These are phyloP conservation scores for Fraxinus baroniana DNA, from an alignment of 305 asterid species.

Conservation along the genomic window DNA sequence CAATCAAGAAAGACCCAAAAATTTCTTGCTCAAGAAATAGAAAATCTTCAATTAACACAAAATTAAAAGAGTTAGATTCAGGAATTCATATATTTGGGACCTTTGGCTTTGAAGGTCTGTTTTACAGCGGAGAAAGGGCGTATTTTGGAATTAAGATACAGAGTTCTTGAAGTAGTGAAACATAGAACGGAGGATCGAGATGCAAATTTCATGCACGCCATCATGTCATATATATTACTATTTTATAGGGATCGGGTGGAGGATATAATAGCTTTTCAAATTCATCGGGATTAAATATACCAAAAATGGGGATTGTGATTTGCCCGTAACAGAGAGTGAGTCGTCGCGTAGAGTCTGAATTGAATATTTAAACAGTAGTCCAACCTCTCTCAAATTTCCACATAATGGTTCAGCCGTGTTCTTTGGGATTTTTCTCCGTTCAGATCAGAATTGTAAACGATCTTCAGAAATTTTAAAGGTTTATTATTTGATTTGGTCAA, in stretches of 20 bases:
- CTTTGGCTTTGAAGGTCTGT: slow-evolving; percentile 17
- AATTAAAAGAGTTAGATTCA: neutral
- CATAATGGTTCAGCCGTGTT: too few species aligned
- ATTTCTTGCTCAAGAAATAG: neutral
- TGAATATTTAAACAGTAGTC: too few species aligned
- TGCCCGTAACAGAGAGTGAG: neutral
- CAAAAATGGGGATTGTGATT: neutral
- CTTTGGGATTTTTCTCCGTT: too few species aligned
- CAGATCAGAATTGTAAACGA: too few species aligned
- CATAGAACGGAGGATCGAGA: neutral
- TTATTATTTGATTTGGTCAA: too few species aligned
- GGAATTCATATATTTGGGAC: slow-evolving; percentile 12
- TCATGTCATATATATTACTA: neutral
- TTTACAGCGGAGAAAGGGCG: slow-evolving; percentile 22
- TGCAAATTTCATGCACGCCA: neutral
- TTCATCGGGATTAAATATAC: too few species aligned
- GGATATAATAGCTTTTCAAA: neutral
- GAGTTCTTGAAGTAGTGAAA: slow-evolving; percentile 12
- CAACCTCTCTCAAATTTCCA: too few species aligned
- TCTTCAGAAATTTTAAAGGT: too few species aligned
- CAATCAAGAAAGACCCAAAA: slow-evolving; percentile 7
- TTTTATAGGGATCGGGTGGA: too few species aligned
- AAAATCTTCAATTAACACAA: neutral
- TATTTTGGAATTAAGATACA: slow-evolving; percentile 11
- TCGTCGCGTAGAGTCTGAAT: neutral